These are phyloP conservation scores for Penicillium herquei DNA, from an alignment of 495 filamentous ascomycete species.

Conservation along the genomic window DNA sequence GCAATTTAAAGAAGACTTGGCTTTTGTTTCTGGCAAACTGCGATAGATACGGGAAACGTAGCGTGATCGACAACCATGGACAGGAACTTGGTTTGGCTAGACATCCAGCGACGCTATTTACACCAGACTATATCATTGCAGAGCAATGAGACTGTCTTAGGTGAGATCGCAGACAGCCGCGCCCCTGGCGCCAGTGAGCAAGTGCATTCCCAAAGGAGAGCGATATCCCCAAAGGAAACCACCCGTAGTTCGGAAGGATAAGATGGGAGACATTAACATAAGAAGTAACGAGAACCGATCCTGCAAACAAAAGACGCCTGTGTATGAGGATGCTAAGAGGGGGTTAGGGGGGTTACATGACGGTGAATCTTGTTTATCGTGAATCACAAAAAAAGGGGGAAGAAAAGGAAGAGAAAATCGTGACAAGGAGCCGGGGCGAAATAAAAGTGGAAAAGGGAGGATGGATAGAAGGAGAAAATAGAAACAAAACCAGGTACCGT, in stretches of 20 bases:
- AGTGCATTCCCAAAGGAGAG: slow-evolving; percentile 11
- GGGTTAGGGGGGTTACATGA: slow-evolving; percentile 51
- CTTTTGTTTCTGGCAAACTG: slow-evolving; percentile 24
- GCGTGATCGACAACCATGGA: slow-evolving; percentile 15
- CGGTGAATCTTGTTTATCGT: slow-evolving; percentile 58
- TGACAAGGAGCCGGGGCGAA: slow-evolving; percentile 14
- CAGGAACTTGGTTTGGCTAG: slow-evolving; percentile 11
- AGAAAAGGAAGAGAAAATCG: slow-evolving; percentile 22
- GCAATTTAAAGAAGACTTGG: background rate
- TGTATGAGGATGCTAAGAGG: slow-evolving; percentile 46
- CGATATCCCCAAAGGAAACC: slow-evolving; percentile 12
- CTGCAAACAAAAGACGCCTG: slow-evolving; percentile 43
- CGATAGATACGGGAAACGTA: slow-evolving; percentile 15
- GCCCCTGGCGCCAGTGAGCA: slow-evolving; percentile 14
- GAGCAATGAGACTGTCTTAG: slow-evolving; percentile 1
- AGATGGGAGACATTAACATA: slow-evolving; percentile 28
- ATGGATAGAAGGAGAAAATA: slow-evolving; percentile 6
- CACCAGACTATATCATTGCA: slow-evolving; percentile 7
- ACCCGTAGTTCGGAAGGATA: slow-evolving; percentile 8
- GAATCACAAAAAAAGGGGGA: slow-evolving; percentile 32
- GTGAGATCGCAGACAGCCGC: slow-evolving; percentile 7
- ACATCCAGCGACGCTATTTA: background rate
- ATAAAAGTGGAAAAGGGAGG: background rate
- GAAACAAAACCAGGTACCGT: slow-evolving; percentile 7
- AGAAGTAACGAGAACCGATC: slow-evolving; percentile 27